phyloP scores from a whole-genome alignment of 2,329 filamentous ascomycete genomes.

The Fusarium armeniacum region DNA sequence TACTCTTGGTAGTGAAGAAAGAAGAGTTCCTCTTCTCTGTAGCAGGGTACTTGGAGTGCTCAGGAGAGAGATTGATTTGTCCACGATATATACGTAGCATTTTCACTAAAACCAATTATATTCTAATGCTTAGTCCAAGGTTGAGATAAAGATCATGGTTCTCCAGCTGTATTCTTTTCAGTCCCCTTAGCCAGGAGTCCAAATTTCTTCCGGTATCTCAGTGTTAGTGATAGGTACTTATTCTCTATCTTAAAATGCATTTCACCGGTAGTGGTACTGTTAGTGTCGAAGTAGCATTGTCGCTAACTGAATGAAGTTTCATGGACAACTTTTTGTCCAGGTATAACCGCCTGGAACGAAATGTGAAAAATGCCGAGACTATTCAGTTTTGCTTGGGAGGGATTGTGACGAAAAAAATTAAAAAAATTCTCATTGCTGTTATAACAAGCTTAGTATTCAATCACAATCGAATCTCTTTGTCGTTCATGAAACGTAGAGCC shows the following conservation, averaged over 20 bases:
- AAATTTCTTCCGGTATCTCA: too few species aligned
- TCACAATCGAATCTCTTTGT: neutral
- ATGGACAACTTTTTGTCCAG: too few species aligned
- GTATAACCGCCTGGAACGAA: too few species aligned
- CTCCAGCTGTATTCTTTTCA: too few species aligned
- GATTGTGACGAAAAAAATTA: too few species aligned
- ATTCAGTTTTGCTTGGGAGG: neutral
- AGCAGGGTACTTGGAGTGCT: accelerated
- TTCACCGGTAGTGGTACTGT: neutral
- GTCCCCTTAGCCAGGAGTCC: too few species aligned
- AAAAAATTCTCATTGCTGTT: neutral
- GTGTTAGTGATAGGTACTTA: too few species aligned
- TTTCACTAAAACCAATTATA: neutral
- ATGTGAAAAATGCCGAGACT: too few species aligned
- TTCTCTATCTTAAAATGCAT: too few species aligned
- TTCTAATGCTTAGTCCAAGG: neutral
- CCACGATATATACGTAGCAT: neutral
- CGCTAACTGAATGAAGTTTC: accelerated
- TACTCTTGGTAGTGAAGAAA: constrained; percentile 10
- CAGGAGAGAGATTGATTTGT: neutral
- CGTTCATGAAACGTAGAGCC: neutral
- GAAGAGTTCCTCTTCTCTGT: too few species aligned
- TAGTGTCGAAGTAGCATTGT: neutral
- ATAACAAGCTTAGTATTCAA: neutral
- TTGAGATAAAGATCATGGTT: neutral